Evolutionary conservation across 768 basidiomycete species (phyloP), one percentile per base, ranked within the genome.

Genomic region (Boletellus sp.): DNA sequence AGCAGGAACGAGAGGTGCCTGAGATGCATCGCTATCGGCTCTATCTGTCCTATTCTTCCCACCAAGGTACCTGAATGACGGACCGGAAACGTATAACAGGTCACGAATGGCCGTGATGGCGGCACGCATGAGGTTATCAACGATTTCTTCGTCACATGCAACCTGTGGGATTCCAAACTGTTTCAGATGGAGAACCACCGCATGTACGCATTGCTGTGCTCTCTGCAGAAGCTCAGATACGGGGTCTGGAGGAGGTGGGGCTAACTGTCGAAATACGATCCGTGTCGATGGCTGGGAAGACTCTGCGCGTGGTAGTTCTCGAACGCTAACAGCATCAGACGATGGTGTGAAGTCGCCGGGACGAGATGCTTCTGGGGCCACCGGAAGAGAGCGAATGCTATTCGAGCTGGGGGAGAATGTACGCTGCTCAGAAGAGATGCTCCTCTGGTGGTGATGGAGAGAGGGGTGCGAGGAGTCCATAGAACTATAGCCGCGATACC

Each of bases 61-160:
- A 10, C 82, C 76, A 42, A 85, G 74, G 50, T 83, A 81, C 31
- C 76, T 76, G 15, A 78, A 72, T 3, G 81, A 77, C 0, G 76
- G 70, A 12, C 82, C 79, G 23, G 83, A 74, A 17, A 83, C 73
- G 53, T 85, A 89, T 13, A 90, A 74, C 26, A 90, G 75, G 57
- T 87, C 83, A 33, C 87, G 81, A 37, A 89, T 83, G 9, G 81
- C 71, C 2, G 80, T 70, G 31, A 90, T 83, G 13, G 81, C 78
- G 24, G 70, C 67, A 39, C 76, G 67, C 40, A 90, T 82, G 22
- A 85, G 73, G 22, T 74, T 70, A 53, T 89, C 83, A 60, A 89
- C 76, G 48, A 74, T 71, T 35, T 70, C 66, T 57, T 81, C 80
- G 46, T 86, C 79, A 45, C 79, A 79, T 3, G 72, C 63, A 42